Percentiles rank a stretch among this genome's conserved stretches.
Evolutionary conservation across 176 grass and related monocot genomes (phyloP).

Genomic region (Oryza brachyantha): DNA sequence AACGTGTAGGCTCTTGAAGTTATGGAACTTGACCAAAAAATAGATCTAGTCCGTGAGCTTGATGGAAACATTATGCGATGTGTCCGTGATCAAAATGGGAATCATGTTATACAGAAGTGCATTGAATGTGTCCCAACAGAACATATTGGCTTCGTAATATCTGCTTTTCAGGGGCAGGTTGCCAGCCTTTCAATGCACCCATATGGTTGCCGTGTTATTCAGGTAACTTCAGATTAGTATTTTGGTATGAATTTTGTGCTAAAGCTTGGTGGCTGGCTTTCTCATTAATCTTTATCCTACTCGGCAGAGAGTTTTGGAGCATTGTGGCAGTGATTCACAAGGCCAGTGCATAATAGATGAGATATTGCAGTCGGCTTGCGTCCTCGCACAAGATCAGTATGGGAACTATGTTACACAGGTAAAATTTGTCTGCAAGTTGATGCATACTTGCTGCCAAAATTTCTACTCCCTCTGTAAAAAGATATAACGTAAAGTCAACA

Average conservation of each 20-base stretch:
- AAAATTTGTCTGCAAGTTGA: background rate
- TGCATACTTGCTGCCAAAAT: background rate
- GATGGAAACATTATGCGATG: slow-evolving; percentile 90
- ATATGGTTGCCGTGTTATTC: slow-evolving; percentile 98
- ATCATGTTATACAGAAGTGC: slow-evolving; percentile 99
- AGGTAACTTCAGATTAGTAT: slow-evolving; percentile 50
- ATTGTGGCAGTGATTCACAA: slow-evolving; percentile 69
- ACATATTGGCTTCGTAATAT: slow-evolving; percentile 84
- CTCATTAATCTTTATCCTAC: slow-evolving; percentile 14
- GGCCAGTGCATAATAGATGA: slow-evolving; percentile 96
- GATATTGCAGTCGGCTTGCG: slow-evolving; percentile 86
- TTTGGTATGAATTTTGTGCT: background rate
- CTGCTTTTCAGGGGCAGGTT: slow-evolving; percentile 84
- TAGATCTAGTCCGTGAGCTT: slow-evolving; percentile 75
- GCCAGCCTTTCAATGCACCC: slow-evolving; percentile 86
- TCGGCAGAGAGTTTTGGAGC: slow-evolving; percentile 90
- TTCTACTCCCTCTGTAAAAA: background rate
- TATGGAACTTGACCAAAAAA: slow-evolving; percentile 92
- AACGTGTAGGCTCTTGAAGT: slow-evolving; percentile 83
- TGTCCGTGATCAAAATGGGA: slow-evolving; percentile 97
- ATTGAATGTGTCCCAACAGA: slow-evolving; percentile 87
- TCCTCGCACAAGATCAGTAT: slow-evolving; percentile 93
- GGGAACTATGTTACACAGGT: slow-evolving; percentile 99
- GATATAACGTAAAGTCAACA: no score
- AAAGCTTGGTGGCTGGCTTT: slow-evolving; percentile 1